Base-by-base conservation (phyloP, 805 yeast genomes). In the Yamadazyma philogaea region DNA sequence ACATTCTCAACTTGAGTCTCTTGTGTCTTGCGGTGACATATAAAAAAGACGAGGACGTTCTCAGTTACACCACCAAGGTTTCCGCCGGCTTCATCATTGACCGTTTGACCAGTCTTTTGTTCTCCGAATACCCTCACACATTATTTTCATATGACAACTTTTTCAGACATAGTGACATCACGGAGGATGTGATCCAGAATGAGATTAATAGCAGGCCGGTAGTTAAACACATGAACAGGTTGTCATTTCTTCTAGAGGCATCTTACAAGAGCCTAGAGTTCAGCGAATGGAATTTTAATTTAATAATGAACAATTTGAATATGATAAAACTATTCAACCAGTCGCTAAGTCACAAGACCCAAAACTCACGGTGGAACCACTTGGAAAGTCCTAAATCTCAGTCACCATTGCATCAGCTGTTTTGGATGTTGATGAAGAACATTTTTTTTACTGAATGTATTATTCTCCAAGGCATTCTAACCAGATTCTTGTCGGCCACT, bases 381-480 rank as follows among this genome's bases (percentile, higher is more conserved):
- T 21, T 19, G 2, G 21, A 34, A n/a, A 7, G 43, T 18, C 14
- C 36, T n/a, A 19, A 19, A 8, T 28, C 15, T 15, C 40, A 14
- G 24, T 2, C 31, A 5, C 38, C 39, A 5, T 7, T 45, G 4
- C 43, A 50, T 21, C 54, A 54, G 14, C 59, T 56, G 20, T 61
- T 57, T 28, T 72, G 76, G 78, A 52, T 57, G 20, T 53, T 64
- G 5, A 46, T 67, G 55, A 74, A 74, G 44, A 61, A 59, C 20
- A 45, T 72, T 7, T 57, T 78, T 14, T 80, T 79, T 50, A 60
- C 79, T 1, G 59, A 74, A 30, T 64, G 78, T 7, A 60, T 79
- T 8, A 66, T 79, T 11, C 72, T 74, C 45, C 82, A 78, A 49
- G 79, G 79, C 3, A 59, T 74, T 12, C 51, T 70, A 6, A 55